Percentiles rank a stretch among this genome's conserved stretches.
Evolutionary conservation across 2,329 filamentous ascomycete species (phyloP).

Genomic region (Paracorniculantispora psalliotae): DNA sequence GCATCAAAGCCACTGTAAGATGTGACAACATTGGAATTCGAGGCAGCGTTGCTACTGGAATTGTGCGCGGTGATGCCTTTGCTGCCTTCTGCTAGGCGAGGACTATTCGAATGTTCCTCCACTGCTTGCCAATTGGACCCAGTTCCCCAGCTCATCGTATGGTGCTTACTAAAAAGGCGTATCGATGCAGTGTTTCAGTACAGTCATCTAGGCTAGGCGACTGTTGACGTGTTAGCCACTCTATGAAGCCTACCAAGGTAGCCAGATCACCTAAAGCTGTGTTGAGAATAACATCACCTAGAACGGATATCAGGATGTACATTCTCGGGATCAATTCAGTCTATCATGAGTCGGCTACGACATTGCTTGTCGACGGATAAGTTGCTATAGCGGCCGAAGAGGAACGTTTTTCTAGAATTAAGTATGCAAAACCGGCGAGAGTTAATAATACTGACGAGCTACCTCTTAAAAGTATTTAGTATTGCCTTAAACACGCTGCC

Average conservation of each 20-base stretch:
- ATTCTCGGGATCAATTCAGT: constrained; percentile 2
- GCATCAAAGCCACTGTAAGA: too few relatives aligned
- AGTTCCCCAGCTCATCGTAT: too few relatives aligned
- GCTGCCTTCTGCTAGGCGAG: too few relatives aligned
- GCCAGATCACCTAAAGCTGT: background rate
- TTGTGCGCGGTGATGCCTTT: too few relatives aligned
- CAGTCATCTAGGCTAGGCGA: background rate
- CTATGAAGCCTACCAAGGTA: background rate
- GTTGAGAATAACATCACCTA: background rate
- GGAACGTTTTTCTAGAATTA: background rate
- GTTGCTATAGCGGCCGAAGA: background rate
- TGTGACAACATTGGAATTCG: too few relatives aligned
- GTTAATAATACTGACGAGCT: constrained; percentile 3
- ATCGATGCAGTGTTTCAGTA: too few relatives aligned
- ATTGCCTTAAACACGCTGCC: background rate
- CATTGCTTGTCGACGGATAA: background rate
- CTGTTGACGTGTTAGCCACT: background rate
- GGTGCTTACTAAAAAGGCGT: too few relatives aligned
- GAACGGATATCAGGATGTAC: background rate
- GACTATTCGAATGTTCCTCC: too few relatives aligned
- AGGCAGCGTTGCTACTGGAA: too few relatives aligned
- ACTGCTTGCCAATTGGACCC: too few relatives aligned
- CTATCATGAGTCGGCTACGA: constrained; percentile 1
- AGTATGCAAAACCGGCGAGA: constrained; percentile 2
- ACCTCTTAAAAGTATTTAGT: constrained; percentile 1